Conservation (phyloP, 2,329 filamentous ascomycete species). For the Magnaporthales sp. region DNA sequence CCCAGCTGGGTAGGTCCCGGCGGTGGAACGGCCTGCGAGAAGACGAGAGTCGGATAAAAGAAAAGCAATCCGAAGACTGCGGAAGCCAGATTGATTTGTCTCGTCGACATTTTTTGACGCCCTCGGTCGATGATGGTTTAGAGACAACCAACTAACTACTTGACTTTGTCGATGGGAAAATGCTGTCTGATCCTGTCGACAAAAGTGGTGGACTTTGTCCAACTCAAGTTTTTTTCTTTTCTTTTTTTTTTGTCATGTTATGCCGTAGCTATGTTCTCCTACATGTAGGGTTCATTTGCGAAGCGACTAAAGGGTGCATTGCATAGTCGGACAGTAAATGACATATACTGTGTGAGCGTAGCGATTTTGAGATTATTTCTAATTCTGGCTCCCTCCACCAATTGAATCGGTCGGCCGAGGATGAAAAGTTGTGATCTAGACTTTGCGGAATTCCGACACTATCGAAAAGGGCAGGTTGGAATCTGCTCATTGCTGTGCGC, state of each 20-base stretch:
- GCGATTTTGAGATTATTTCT: background rate
- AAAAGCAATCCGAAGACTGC: background rate
- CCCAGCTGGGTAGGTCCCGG: slow-evolving; percentile 7
- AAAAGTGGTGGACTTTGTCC: background rate
- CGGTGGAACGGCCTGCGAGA: background rate
- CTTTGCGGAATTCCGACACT: background rate
- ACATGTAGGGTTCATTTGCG: background rate
- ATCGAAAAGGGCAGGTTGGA: background rate
- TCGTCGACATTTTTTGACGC: background rate
- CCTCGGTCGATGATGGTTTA: background rate
- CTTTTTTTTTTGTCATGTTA: slow-evolving; percentile 2
- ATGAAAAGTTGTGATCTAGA: background rate
- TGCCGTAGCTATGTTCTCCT: background rate
- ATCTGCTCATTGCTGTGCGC: background rate
- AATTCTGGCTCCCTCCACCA: background rate
- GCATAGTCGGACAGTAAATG: background rate
- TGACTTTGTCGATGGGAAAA: background rate
- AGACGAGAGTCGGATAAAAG: background rate
- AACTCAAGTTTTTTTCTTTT: background rate
- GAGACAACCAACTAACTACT: background rate
- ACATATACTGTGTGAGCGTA: background rate
- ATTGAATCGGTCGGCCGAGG: background rate
- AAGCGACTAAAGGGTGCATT: background rate
- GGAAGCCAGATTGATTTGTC: background rate
- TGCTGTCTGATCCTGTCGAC: background rate